Base-by-base conservation (phyloP, 352 stramenopile species). In the Globisporangium emineosum region DNA sequence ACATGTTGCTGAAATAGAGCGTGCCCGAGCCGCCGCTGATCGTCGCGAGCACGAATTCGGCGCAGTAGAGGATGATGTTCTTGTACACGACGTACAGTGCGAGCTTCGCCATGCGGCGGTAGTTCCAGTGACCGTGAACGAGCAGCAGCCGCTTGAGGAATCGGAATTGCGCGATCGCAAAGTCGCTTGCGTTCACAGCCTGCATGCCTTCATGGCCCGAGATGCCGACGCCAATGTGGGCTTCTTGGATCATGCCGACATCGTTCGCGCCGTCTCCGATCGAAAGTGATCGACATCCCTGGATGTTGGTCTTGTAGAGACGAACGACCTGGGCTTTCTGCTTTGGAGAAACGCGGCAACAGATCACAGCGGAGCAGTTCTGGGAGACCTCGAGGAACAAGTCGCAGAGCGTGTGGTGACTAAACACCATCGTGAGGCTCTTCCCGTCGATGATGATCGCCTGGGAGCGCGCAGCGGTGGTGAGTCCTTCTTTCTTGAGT, bases 241-340 rank as follows among this genome's bases (percentile, higher is more conserved):
- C 97, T 73, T 98, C 96, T 70, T 99, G 96, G 70, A 99, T 99
- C 97, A 99, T 99, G 33, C 95, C 96, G 45, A 99, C 97, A 65
- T 99, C 98, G 71, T 99, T 99, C 27, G 97, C 98, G 17, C 97
- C 97, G 76, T 99, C 98, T 21, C 97, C 98, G 67, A 99, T 99
- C 6, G 96, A 88, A 19, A 99, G 87, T 10, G 94, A 97, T 10
- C 94, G 73, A 71, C 90, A 86, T 67, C 93, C 74, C 29, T 88
- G 67, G 83, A 96, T 73, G 50, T 88, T 91, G 0, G 82, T 88
- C 64, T 97, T 94, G 67, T 95, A 89, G 10, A 96, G 67, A 12
- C 86, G 79, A 50, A 97, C 85, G 53, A 97, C 83, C 32, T 97
- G 88, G 2, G 91, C 90, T 66, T 98, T 97, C 65, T 98, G 91